Base-by-base conservation (phyloP, 2,329 filamentous ascomycete genomes). In the Didymosphaeria variabile region DNA sequence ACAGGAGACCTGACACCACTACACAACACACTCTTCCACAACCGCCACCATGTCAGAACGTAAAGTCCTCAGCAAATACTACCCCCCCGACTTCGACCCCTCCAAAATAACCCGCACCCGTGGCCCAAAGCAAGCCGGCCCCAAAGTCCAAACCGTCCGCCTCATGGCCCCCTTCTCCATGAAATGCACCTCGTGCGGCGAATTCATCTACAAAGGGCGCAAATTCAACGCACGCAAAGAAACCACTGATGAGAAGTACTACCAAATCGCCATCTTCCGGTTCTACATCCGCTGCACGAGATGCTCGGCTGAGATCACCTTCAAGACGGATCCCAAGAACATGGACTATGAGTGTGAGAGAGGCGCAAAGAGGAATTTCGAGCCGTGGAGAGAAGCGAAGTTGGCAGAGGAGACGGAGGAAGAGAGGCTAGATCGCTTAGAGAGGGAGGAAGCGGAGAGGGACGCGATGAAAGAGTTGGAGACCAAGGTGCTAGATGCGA, bases 391-490 rank as follows among this genome's bases (percentile, higher is more conserved):
- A 26, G 85, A 90, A 54, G 85, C 87, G 26, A 86, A 88, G 61
- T 81, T 85, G 15, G 83, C 81, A 15, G 86, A 92, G 66, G 94
- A 97, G 81, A 94, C 92, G 2, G 91, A 96, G 67, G 93, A 98
- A 76, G 88, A 97, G 81, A 85, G 91, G 45, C 82, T 98, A 7
- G 93, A 97, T 77, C 84, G 95, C 29, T 80, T 98, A 5, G 93
- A 97, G 80, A 79, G 84, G 44, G 92, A 96, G 73, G 90, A 89
- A 66, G 87, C 90, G 60, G 93, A 97, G 78, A 86, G 89, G 66
- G 94, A 97, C 77, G 92, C 93, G 23, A 99, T 99, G 96, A 91
- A 91, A 59, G 94, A 97, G 75, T 81, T 99, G 50, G 95, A 99
- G 81, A 90, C 91, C 65, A 98, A 98, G 82, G 97, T 94, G 58